Conservation (phyloP, 495 filamentous ascomycete genomes). For the Friedmanniomyces simplex region DNA sequence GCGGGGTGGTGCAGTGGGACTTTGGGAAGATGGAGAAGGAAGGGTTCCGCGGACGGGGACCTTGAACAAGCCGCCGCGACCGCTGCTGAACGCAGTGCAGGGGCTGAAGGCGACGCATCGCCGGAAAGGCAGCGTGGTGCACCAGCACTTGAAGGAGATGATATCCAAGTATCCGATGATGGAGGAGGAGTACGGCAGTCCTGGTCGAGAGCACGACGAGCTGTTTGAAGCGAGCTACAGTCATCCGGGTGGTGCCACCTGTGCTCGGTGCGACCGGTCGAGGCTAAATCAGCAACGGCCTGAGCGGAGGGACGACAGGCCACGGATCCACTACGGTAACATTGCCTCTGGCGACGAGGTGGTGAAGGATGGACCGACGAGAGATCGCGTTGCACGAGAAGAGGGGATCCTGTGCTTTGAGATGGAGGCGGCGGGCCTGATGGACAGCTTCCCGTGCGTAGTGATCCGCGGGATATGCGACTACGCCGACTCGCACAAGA, state of each 20-base stretch:
- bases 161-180: conserved; percentile 1
- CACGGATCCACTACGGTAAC: conserved; percentile 28
- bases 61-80: too few relatives aligned
- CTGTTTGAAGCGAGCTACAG: background rate
- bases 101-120: background rate
- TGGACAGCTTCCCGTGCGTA: conserved; percentile 8
- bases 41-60: background rate
- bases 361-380: conserved; percentile 23
- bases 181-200: background rate
- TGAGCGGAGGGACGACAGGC: background rate
- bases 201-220: conserved; percentile 1
- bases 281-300: background rate
- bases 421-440: conserved; percentile 26
- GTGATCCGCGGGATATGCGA: conserved; percentile 14
- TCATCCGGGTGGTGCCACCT: background rate
- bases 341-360: conserved; percentile 34
- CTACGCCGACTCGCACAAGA: conserved; percentile 28
- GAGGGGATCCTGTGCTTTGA: conserved; percentile 19
- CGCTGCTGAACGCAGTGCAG: conserved; percentile 2
- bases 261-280: background rate
- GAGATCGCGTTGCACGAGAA: conserved; percentile 11
- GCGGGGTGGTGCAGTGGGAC: conserved; percentile 16
- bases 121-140: background rate
- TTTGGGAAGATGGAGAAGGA: conserved; percentile 15
- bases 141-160: background rate